These are phyloP conservation scores for Hebeloma cylindrosporum DNA, from an alignment of 768 basidiomycete genomes.

Conservation along the genomic window DNA sequence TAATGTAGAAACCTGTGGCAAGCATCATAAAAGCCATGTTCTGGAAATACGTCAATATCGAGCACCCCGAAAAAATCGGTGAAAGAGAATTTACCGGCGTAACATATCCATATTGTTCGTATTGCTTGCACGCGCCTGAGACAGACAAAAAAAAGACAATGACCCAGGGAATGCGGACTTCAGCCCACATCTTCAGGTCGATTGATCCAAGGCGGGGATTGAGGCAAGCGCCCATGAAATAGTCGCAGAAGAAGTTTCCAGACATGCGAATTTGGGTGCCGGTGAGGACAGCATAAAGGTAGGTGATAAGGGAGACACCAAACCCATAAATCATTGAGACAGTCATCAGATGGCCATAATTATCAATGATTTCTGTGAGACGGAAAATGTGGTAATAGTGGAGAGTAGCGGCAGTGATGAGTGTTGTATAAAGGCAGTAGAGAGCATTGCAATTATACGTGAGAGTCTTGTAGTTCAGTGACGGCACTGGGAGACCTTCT, in stretches of 20 bases:
- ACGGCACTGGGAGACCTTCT: conserved; percentile 95
- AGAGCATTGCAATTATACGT: conserved; percentile 98
- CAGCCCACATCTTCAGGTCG: conserved; percentile 99
- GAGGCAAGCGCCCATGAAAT: conserved; percentile 94
- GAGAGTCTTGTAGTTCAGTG: conserved; percentile 87
- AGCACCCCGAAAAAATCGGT: neutral
- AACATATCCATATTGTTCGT: conserved; percentile 87
- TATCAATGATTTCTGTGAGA: conserved; percentile 92
- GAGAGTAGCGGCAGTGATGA: conserved; percentile 70
- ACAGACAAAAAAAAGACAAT: conserved; percentile 92
- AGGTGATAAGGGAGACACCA: conserved; percentile 74
- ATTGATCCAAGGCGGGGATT: conserved; percentile 91
- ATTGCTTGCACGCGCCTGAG: conserved; percentile 94
- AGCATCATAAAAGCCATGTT: conserved; percentile 97
- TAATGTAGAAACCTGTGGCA: conserved; percentile 95
- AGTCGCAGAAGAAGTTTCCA: conserved; percentile 92
- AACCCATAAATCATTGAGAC: conserved; percentile 94
- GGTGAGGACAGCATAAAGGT: conserved; percentile 73
- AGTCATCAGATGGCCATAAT: conserved; percentile 94
- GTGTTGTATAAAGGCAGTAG: conserved; percentile 77
- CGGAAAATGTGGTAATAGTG: conserved; percentile 84
- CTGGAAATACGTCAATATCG: conserved; percentile 36
- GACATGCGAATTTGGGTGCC: conserved; percentile 90
- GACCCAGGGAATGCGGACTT: conserved; percentile 96
- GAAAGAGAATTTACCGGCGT: conserved; percentile 65